phyloP scores from a whole-genome alignment of 768 basidiomycete genomes.

The Pulveroboletus sp. region DNA sequence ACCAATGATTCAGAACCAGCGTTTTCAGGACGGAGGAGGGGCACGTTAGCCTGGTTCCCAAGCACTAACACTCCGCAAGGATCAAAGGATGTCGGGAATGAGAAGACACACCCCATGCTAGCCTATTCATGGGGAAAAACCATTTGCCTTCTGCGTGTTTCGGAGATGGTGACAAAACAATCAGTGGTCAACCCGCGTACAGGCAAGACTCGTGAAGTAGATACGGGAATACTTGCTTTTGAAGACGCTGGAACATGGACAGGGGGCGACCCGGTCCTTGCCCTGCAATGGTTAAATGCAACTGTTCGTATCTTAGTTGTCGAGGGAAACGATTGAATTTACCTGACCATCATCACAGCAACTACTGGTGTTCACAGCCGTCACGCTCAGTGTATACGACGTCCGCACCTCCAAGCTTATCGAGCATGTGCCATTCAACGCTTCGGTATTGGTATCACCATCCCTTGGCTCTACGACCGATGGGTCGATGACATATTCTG shows the following conservation, averaged over 20 bases:
- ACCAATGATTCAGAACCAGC: conserved; percentile 40
- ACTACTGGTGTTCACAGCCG: conserved; percentile 56
- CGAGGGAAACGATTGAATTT: neutral
- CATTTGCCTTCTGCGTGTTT: conserved; percentile 61
- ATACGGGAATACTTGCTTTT: conserved; percentile 62
- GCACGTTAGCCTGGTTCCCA: conserved; percentile 80
- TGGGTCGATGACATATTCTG: conserved; percentile 44
- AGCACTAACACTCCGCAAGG: conserved; percentile 38
- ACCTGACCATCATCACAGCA: conserved; percentile 43
- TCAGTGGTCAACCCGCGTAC: conserved; percentile 47
- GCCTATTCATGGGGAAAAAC: conserved; percentile 81
- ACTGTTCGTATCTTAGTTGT: conserved; percentile 59
- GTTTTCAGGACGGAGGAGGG: conserved; percentile 48
- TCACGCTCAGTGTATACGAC: conserved; percentile 67
- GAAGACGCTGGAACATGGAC: conserved; percentile 57
- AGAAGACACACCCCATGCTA: conserved; percentile 54
- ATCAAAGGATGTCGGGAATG: conserved; percentile 12
- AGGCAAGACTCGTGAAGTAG: conserved; percentile 54
- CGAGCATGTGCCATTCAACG: conserved; percentile 58
- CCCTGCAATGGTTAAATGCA: conserved; percentile 83
- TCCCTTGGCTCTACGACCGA: conserved; percentile 43
- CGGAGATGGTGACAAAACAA: conserved; percentile 53
- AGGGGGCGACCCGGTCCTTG: conserved; percentile 58
- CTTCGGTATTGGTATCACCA: conserved; percentile 51
- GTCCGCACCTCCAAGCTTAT: conserved; percentile 49